phyloP scores from a whole-genome alignment of 1,284 basidiomycete species.

The Earliella scabrosa region DNA sequence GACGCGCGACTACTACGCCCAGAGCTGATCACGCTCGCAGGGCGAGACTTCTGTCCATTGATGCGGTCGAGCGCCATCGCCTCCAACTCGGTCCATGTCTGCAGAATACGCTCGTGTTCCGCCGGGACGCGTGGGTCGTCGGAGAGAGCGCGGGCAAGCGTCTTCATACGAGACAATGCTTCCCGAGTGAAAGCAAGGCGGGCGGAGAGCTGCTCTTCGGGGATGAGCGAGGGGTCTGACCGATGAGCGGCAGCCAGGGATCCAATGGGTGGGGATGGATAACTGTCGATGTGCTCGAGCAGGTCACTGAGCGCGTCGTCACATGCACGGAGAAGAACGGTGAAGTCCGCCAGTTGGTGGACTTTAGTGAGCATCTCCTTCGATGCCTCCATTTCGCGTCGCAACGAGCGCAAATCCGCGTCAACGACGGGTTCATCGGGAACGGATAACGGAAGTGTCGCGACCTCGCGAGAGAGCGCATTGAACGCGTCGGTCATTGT shows the following conservation, averaged over 20 bases:
- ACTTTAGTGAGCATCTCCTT: constrained; percentile 53
- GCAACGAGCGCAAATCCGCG: constrained; percentile 63
- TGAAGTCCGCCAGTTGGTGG: constrained; percentile 55
- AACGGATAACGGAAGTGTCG: constrained; percentile 48
- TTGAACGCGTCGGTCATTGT: constrained; percentile 52
- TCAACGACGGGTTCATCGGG: constrained; percentile 46
- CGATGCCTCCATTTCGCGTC: constrained; percentile 58
- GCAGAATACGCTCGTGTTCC: constrained; percentile 66
- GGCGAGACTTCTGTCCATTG: constrained; percentile 61
- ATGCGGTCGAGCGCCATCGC: constrained; percentile 78
- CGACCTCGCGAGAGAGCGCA: constrained; percentile 48
- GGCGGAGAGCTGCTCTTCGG: constrained; percentile 67
- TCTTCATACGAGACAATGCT: constrained; percentile 50
- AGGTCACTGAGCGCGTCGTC: constrained; percentile 81
- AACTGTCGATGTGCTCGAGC: constrained; percentile 81
- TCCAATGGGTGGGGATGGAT: constrained; percentile 60
- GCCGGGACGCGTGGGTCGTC: constrained; percentile 60
- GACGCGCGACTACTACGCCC: constrained; percentile 59
- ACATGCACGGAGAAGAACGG: constrained; percentile 53
- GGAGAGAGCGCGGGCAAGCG: constrained; percentile 43
- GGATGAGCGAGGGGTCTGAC: constrained; percentile 45
- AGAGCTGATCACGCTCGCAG: constrained; percentile 61
- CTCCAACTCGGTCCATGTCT: constrained; percentile 79
- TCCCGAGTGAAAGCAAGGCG: constrained; percentile 65
- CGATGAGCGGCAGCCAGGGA: constrained; percentile 52